Evolutionary conservation across 495 filamentous ascomycete species (phyloP).

Genomic region (Xylaria nigripes): DNA sequence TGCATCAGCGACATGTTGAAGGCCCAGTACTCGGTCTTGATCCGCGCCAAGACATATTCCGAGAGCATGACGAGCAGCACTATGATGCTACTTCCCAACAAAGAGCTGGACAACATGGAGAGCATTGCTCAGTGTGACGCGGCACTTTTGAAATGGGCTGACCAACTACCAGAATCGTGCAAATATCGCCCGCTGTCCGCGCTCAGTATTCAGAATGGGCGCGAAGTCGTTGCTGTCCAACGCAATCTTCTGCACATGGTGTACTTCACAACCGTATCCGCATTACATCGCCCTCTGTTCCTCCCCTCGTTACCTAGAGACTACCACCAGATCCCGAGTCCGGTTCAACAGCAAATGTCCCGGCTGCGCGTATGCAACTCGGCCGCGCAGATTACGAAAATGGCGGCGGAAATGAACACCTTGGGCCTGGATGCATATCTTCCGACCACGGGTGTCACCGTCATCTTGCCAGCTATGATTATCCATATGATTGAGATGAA

Average conservation of each 20-base stretch:
- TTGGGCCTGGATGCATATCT: conserved; percentile 66
- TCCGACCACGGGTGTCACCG: conserved; percentile 81
- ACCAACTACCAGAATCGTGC: conserved; percentile 58
- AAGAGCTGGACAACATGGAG: conserved; percentile 65
- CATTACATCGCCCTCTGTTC: conserved; percentile 80
- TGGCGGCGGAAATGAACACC: conserved; percentile 62
- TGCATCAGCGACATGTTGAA: conserved; percentile 76
- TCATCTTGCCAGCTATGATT: conserved; percentile 82
- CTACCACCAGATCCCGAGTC: conserved; percentile 43
- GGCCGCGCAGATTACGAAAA: conserved; percentile 69
- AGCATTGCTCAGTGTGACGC: conserved; percentile 65
- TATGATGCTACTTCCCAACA: conserved; percentile 85
- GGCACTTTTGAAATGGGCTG: conserved; percentile 64
- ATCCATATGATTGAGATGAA: conserved; percentile 88
- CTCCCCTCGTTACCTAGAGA: conserved; percentile 60
- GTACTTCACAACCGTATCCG: conserved; percentile 78
- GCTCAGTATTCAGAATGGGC: conserved; percentile 35
- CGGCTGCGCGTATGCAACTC: conserved; percentile 69
- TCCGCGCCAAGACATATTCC: conserved; percentile 61
- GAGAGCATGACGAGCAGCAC: conserved; percentile 68
- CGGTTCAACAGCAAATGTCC: conserved; percentile 63
- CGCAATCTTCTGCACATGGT: conserved; percentile 79
- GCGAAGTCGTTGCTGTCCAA: conserved; percentile 55
- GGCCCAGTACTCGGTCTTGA: conserved; percentile 82
- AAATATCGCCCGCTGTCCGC: conserved; percentile 47